Base-by-base conservation (phyloP, 169 alveolate genomes). In the Eimeria praecox region DNA sequence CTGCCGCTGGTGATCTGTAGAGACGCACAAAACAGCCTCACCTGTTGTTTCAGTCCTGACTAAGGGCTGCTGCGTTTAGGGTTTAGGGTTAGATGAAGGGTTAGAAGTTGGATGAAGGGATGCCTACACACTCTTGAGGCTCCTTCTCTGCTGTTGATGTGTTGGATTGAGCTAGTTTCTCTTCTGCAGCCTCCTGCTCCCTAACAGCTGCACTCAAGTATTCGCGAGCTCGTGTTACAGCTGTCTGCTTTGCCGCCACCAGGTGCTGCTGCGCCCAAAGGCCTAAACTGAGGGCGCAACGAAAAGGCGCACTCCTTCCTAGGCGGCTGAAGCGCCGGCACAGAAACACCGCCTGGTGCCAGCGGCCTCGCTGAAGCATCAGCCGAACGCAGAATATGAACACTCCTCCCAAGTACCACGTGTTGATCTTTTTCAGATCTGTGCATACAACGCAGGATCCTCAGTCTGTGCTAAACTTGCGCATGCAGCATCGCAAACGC, bases 301-400 rank as follows among this genome's bases (percentile, higher is more conserved):
- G 91, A 40, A 83, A 83, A 16, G 75, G 75, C 24, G 91, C 46
- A 30, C 75, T 66, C 18, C 73, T 46, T 9, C 91, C 91, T 12
- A 83, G 30, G 12, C 49, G 69, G 22, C 75, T 30, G 56, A 83
- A 83, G 16, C 69, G 75, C 52, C 91, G 91, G 54, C 91, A 83
- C 12, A 83, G 91, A 62, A 42, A 62, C 14, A 83, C 91, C 3
- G 52, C 75, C 33, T 83, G 91, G n/a, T 83, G 91, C 38, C 42
- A 49, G n/a, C 91, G 91, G 52, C 75, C 33, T 52, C 73, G 91
- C 30, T 54, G 91, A 38, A 83, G 91, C 73, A 83, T 12, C 75
- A 83, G 30, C 49, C 71, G 27, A n/a, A 83, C 30, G 71, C 91
- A 83, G 27, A 83, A 83, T 12, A 83, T 52, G 16, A 83, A 83